Conservation (phyloP, 1,284 basidiomycete genomes). For the Boletus sp. region DNA sequence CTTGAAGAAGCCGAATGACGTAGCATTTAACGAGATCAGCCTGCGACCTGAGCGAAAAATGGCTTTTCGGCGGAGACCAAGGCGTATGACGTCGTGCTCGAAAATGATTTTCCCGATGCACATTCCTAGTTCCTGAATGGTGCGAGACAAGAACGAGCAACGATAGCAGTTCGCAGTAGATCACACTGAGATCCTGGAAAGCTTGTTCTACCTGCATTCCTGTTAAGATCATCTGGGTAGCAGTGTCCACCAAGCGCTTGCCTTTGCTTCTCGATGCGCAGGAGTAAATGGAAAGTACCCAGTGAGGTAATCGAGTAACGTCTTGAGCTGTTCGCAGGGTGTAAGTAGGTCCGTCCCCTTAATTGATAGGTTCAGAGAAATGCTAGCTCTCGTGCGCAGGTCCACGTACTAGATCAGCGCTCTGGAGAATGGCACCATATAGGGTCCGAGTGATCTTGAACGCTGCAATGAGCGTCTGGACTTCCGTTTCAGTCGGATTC, state of each 20-base stretch:
- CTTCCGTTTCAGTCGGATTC: slow-evolving; percentile 53
- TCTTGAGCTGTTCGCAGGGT: slow-evolving; percentile 46
- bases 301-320: slow-evolving; percentile 68
- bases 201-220: slow-evolving; percentile 50
- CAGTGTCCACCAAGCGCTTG: slow-evolving; percentile 23
- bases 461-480: slow-evolving; percentile 60
- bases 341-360: slow-evolving; percentile 25
- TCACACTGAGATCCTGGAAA: slow-evolving; percentile 68
- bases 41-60: slow-evolving; percentile 36
- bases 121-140: slow-evolving; percentile 10
- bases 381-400: neutral
- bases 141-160: slow-evolving; percentile 49
- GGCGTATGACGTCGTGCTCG: slow-evolving; percentile 6
- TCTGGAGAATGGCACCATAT: slow-evolving; percentile 58
- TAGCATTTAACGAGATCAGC: slow-evolving; percentile 62
- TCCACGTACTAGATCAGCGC: slow-evolving; percentile 24
- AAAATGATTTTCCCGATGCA: slow-evolving; percentile 10
- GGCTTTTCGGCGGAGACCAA: slow-evolving; percentile 7
- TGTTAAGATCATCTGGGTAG: slow-evolving; percentile 1
- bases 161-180: slow-evolving; percentile 73
- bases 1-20: slow-evolving; percentile 62
- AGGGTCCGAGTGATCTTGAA: slow-evolving; percentile 61
- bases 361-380: slow-evolving; percentile 9
- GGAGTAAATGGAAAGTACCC: slow-evolving; percentile 79
- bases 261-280: slow-evolving; percentile 53